Conservation (phyloP, 2,329 filamentous ascomycete species). For the Colletotrichum melonis region DNA sequence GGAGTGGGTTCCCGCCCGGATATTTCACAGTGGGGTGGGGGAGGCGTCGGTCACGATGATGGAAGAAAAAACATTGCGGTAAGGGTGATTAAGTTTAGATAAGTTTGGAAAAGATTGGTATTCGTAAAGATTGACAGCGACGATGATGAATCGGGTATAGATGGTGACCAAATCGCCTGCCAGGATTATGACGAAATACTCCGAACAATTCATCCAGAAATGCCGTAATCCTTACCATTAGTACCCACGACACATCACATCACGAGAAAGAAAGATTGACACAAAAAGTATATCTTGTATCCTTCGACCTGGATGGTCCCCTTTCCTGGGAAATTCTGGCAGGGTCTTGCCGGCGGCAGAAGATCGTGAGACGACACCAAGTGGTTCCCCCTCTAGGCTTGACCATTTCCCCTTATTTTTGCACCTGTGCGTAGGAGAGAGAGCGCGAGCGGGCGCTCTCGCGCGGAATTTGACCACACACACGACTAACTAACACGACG, state of each 20-base stretch:
- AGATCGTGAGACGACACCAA: slow-evolving; percentile 26
- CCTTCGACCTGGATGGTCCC: background rate
- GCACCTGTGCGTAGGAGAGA: background rate
- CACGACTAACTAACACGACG: background rate
- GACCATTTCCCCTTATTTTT: background rate
- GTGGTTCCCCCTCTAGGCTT: slow-evolving; percentile 1
- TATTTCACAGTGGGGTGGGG: background rate
- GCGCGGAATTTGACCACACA: background rate
- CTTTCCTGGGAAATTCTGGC: background rate
- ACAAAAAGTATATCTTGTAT: background rate
- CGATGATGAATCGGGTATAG: background rate
- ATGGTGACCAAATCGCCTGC: background rate
- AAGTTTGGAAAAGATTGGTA: too few relatives aligned
- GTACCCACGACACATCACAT: background rate
- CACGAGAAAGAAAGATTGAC: background rate
- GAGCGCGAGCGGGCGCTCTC: background rate
- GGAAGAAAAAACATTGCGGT: background rate
- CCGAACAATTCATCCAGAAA: background rate
- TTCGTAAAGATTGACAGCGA: background rate
- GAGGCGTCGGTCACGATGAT: background rate
- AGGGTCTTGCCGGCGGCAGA: background rate
- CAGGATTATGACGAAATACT: background rate
- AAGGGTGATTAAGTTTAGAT: background rate
- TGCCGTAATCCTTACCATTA: background rate
- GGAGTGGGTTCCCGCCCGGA: background rate